These are phyloP conservation scores for Candida chilensis DNA, from an alignment of 805 yeast genomes.

Conservation along the genomic window DNA sequence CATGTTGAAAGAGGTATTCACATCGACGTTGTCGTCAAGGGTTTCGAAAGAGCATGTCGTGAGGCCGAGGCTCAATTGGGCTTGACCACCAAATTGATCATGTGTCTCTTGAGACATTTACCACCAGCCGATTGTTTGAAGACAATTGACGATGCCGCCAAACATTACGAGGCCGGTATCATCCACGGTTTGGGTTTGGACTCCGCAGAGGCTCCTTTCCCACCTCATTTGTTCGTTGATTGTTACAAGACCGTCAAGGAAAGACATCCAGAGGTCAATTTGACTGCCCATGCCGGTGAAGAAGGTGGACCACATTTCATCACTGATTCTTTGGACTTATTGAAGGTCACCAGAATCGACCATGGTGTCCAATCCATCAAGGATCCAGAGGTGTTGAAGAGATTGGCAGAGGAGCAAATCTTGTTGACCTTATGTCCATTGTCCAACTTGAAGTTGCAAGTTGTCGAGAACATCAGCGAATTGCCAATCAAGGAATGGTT, in stretches of 20 bases:
- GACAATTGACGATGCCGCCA: slow-evolving; percentile 44
- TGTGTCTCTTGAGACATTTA: slow-evolving; percentile 76
- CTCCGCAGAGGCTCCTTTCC: slow-evolving; percentile 71
- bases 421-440: slow-evolving; percentile 71
- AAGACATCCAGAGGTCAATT: slow-evolving; percentile 41
- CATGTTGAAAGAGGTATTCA: slow-evolving; percentile 61
- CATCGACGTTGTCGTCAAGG: slow-evolving; percentile 51
- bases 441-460: slow-evolving; percentile 69
- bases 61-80: slow-evolving; percentile 52
- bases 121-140: slow-evolving; percentile 50
- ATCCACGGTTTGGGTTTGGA: slow-evolving; percentile 78
- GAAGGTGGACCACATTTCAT: slow-evolving; percentile 77
- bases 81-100: slow-evolving; percentile 61
- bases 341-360: slow-evolving; percentile 64
- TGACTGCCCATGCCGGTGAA: slow-evolving; percentile 88
- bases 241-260: slow-evolving; percentile 45
- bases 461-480: slow-evolving; percentile 56
- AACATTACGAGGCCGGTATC: slow-evolving; percentile 44
- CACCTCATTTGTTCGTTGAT: slow-evolving; percentile 60
- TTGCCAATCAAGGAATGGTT: slow-evolving; percentile 57
- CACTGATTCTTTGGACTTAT: slow-evolving; percentile 42
- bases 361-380: slow-evolving; percentile 68
- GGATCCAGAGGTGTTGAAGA: slow-evolving; percentile 40
- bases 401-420: slow-evolving; percentile 45
- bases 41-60: slow-evolving; percentile 60